phyloP scores from a whole-genome alignment of 345 rosid species.

The Mercurialis annua region DNA sequence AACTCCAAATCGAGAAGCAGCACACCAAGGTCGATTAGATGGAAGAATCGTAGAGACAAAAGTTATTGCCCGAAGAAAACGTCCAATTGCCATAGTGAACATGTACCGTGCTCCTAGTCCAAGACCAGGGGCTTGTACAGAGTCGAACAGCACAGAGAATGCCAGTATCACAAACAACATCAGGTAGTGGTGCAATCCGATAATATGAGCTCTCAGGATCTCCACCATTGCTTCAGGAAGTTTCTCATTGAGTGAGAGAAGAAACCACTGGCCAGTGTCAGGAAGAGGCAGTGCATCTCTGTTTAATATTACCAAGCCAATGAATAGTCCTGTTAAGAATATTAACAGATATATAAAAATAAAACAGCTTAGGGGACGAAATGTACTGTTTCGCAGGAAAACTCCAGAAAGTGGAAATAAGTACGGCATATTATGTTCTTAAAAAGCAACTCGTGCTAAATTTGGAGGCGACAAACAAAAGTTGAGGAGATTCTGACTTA shows the following conservation, averaged over 20 bases:
- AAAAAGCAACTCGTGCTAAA: constrained; percentile 4
- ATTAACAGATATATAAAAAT: constrained; percentile 5
- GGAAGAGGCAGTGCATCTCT: constrained; percentile 80
- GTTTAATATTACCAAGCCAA: constrained; percentile 32
- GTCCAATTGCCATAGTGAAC: constrained; percentile 91
- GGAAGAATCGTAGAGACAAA: constrained; percentile 87
- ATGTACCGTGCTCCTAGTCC: constrained; percentile 90
- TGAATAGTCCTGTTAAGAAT: constrained; percentile 11
- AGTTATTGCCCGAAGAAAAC: constrained; percentile 83
- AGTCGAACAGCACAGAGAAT: constrained; percentile 80
- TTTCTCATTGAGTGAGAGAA: constrained; percentile 77
- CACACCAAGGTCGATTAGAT: constrained; percentile 96
- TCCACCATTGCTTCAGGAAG: constrained; percentile 67
- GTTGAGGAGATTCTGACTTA: background rate
- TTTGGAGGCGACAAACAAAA: background rate
- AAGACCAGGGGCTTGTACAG: constrained; percentile 85
- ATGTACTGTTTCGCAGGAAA: background rate
- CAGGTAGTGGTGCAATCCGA: constrained; percentile 80
- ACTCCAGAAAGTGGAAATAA: background rate
- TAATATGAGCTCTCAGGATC: constrained; percentile 74
- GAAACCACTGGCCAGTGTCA: constrained; percentile 91
- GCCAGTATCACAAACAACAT: constrained; percentile 87
- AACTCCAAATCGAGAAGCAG: constrained; percentile 55
- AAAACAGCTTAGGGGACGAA: constrained; percentile 9
- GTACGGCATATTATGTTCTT: background rate